Base-by-base conservation (phyloP, 73 alveolate species). In the Paramecium caudatum region DNA sequence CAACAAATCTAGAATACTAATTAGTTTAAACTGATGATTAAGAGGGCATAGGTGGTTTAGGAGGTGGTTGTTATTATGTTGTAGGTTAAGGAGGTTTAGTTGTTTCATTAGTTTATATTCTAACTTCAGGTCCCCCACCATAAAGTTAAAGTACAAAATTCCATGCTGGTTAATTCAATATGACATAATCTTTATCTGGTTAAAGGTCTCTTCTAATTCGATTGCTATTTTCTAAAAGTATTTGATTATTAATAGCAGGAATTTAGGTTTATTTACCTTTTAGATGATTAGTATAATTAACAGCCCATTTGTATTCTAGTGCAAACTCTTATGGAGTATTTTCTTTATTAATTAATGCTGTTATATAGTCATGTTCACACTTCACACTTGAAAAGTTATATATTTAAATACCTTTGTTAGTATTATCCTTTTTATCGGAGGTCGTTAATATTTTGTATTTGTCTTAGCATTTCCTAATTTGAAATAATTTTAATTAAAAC, bases 71-170 rank as follows among this genome's bases (percentile, higher is more conserved):
- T 12, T 36, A 30, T 8, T 30, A 13, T 32, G 12, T 65, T 13
- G 10, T 0, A 65, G 83, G 45, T 55, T 55, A 27, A 10, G 7
- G 12, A 23, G 80, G 30, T 55, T 23, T 43, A 27, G 3, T 16
- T 55, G 23, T 55, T 5, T 5, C 9, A 55, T 7, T 7, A 55
- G 80, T 37, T 12, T 4, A 8, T 5, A 55, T 5, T 27, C 30
- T 55, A 23, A 65, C 32, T 65, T 65, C 83, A 13, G 83, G 83
- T 10, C 83, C 83, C 34, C 83, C 83, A 1, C 83, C 83, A 65
- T 65, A 65, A 46, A 65, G 27, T 65, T 30, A 7, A 30, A 33
- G 32, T 13, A 65, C 49, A 8, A 65, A 65, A 15, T 65, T 65
- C 83, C 83, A 65, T 2, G 83, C 83, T 0, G 7, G 5, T 30